A percentile compares a stretch with the other conserved stretches of the same genome.
phyloP scores from a whole-genome alignment of 257 asterid genomes.

The Nicotiana paniculata region DNA sequence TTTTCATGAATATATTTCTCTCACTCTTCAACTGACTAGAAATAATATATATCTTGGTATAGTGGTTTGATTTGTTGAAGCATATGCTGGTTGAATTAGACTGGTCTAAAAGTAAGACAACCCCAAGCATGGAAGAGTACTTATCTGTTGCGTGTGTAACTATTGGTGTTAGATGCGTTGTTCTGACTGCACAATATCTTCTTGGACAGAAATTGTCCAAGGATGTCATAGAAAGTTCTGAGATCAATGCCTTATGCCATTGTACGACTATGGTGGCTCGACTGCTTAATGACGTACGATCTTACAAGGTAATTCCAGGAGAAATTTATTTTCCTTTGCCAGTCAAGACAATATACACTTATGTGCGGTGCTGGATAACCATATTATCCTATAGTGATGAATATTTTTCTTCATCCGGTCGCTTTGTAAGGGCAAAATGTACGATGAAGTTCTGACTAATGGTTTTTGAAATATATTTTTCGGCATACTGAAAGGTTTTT shows the following conservation, averaged over 20 bases:
- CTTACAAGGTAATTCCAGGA: constrained; percentile 14
- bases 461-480: too few species aligned
- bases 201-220: constrained; percentile 15
- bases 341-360: too few species aligned
- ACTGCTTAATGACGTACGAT: constrained; percentile 23
- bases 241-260: constrained; percentile 12
- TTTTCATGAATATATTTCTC: too few species aligned
- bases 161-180: not conserved
- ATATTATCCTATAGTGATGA: too few species aligned
- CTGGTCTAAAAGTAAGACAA: not conserved
- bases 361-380: too few species aligned
- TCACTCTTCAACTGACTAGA: too few species aligned
- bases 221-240: constrained; percentile 8
- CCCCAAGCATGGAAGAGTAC: constrained; percentile 17
- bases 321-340: too few species aligned
- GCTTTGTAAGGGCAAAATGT: too few species aligned
- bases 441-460: too few species aligned
- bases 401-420: too few species aligned
- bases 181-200: constrained; percentile 15
- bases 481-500: too few species aligned
- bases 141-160: constrained; percentile 10
- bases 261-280: constrained; percentile 8
- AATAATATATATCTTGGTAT: not conserved
- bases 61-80: constrained; percentile 20
- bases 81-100: constrained; percentile 7